Evolutionary conservation across 805 yeast species (phyloP), one percentile per base, ranked within the genome.

Genomic region (Aciculoconidium aculeatum): DNA sequence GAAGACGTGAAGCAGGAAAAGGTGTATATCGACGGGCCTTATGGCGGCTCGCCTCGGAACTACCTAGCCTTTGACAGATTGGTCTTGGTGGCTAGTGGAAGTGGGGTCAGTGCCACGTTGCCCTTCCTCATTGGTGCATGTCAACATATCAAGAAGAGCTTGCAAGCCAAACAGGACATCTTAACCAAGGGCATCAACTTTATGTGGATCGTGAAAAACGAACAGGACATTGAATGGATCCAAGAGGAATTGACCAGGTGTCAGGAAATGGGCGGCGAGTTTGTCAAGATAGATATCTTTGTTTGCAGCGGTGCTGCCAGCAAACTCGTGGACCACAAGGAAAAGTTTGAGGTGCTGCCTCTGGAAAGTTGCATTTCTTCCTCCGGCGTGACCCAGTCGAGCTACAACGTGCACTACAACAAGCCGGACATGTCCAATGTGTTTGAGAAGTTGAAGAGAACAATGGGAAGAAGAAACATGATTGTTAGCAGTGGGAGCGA

Each of bases 21-120:
- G 28, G 67, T 69, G 1, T 63, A 37, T 33, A 44, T 70, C 11
- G 80, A 74, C 41, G 80, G 80, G 1, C 77, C 80, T 4, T 74
- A 71, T 35, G 79, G 80, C 11, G 79, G 78, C 1, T 40, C 65
- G 27, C 40, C 55, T 10, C 57, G 80, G 42, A 69, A 70, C 36
- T 47, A 54, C 5, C 39, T 58, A 12, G 47, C 69, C 1, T 74
- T 74, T 42, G 68, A 67, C 24, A 58, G 64, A 24, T 48, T 68
- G 6, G 44, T 55, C 7, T 41, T 72, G 14, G 11, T 70, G 2
- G 51, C 72, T 13, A 52, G 72, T 1, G 80, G 80, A 4, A 61
- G 70, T 25, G 80, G 80, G 22, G 61, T 73, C 10, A 58, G 76
- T 3, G 72, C 69, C 0, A 57, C 70, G 2, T 34, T 70, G 12